phyloP scores from a whole-genome alignment of 768 basidiomycete genomes.

The Lactarius sanguifluus region DNA sequence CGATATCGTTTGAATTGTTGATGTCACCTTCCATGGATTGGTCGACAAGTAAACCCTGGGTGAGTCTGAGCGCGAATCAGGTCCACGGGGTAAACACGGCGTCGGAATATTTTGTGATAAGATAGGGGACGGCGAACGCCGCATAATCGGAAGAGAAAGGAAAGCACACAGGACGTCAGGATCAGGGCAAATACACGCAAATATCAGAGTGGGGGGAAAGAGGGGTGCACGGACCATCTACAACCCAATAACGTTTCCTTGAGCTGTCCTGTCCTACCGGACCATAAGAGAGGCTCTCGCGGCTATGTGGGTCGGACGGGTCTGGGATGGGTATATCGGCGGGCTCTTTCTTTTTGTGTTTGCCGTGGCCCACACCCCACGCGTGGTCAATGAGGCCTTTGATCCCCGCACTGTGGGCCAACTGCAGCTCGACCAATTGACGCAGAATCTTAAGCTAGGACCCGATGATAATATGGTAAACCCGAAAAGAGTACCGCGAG shows the following conservation, averaged over 20 bases:
- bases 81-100: constrained; percentile 24
- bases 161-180: constrained; percentile 39
- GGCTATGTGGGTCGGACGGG: constrained; percentile 62
- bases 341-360: constrained; percentile 78
- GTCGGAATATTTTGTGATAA: constrained; percentile 31
- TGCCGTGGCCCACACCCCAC: constrained; percentile 82
- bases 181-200: constrained; percentile 67
- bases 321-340: constrained; percentile 51
- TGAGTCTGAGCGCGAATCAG: constrained; percentile 54
- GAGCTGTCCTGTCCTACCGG: constrained; percentile 77
- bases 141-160: constrained; percentile 46
- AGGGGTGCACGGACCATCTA: constrained; percentile 77
- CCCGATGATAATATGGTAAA: constrained; percentile 18
- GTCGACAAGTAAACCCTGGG: constrained; percentile 81
- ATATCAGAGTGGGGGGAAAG: constrained; percentile 42
- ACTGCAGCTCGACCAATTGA: constrained; percentile 82
- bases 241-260: constrained; percentile 81
- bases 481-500: constrained; percentile 31
- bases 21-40: constrained; percentile 87
- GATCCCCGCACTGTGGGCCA: constrained; percentile 65
- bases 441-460: constrained; percentile 77
- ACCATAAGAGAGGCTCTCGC: constrained; percentile 59
- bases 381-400: constrained; percentile 77
- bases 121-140: constrained; percentile 37
- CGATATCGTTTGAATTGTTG: constrained; percentile 69